These are phyloP conservation scores for Byssothecium circinans DNA, from an alignment of 2,329 filamentous ascomycete genomes.

Conservation along the genomic window DNA sequence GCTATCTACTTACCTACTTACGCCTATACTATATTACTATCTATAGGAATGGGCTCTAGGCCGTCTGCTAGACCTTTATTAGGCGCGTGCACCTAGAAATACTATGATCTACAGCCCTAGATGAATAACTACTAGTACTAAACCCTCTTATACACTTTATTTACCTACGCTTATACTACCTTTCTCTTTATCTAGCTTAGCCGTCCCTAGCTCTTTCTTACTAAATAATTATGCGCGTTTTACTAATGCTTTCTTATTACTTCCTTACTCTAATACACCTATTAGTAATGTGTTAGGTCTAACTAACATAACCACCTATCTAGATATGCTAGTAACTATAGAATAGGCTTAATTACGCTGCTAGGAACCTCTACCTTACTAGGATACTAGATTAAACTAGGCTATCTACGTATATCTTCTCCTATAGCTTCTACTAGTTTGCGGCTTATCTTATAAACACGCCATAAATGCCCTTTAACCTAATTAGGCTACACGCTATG, in stretches of 20 bases:
- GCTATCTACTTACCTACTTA: conserved; percentile 8
- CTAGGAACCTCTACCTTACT: conserved; percentile 10
- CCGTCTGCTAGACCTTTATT: background rate
- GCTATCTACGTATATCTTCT: conserved; percentile 1
- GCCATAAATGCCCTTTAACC: conserved; percentile 7
- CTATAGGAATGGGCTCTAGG: conserved; percentile 2
- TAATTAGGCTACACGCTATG: conserved; percentile 7
- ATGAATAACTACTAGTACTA: conserved; percentile 9
- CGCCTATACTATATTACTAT: conserved; percentile 10
- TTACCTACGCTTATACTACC: background rate
- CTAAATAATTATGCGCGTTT: conserved; percentile 2
- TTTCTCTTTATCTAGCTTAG: conserved; percentile 6
- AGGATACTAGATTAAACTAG: conserved; percentile 9
- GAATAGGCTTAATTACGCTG: conserved; percentile 2
- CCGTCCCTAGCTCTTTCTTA: conserved; percentile 7
- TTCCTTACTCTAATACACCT: no score
- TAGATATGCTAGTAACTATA: conserved; percentile 4
- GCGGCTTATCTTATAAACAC: background rate
- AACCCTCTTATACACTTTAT: conserved; percentile 6
- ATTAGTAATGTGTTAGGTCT: conserved; percentile 2
- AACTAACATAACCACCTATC: conserved; percentile 9
- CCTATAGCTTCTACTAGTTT: background rate
- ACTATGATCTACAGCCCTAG: conserved; percentile 8
- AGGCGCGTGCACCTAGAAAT: conserved; percentile 13
- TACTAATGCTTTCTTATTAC: conserved; percentile 4